Evolutionary conservation across 1,284 basidiomycete species (phyloP).

Genomic region (Pseudozyma thailandica): DNA sequence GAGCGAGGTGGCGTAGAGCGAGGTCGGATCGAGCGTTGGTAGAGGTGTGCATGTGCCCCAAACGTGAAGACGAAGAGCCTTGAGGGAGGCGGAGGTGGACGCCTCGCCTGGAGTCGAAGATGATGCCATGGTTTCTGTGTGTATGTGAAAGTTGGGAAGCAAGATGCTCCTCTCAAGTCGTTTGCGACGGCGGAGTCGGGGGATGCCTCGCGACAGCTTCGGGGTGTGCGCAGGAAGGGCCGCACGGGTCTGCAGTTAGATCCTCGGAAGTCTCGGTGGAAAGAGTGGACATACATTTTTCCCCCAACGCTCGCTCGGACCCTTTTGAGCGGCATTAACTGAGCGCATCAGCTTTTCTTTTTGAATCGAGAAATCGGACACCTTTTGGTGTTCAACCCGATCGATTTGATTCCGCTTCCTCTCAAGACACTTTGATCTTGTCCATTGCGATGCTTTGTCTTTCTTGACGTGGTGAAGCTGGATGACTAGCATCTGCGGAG

Average conservation of each 20-base stretch:
- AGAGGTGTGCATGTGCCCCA: conserved; percentile 37
- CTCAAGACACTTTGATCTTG: too few species aligned
- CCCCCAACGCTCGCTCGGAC: too few species aligned
- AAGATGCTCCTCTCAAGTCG: too few species aligned
- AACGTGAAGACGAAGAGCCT: conserved; percentile 32
- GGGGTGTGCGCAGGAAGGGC: not conserved
- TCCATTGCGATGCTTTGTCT: too few species aligned
- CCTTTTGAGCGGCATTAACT: not conserved
- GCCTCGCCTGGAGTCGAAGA: not conserved
- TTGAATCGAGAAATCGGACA: not conserved
- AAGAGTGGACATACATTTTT: conserved; percentile 21
- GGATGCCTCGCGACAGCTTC: too few species aligned
- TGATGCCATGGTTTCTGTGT: conserved; percentile 4
- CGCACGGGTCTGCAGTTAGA: not conserved
- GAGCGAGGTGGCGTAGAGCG: conserved; percentile 54
- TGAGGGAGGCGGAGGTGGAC: conserved; percentile 1
- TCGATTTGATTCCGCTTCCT: not conserved
- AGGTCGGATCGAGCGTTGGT: conserved; percentile 54
- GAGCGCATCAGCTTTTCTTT: not conserved
- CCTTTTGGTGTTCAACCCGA: too few species aligned
- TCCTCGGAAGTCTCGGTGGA: not conserved
- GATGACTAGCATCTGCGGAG: too few species aligned
- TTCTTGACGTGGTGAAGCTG: too few species aligned
- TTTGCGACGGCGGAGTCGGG: too few species aligned
- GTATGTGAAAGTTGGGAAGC: not conserved